These are phyloP conservation scores for Penicillium atrosanguineum DNA, from an alignment of 495 filamentous ascomycete species.

Conservation along the genomic window DNA sequence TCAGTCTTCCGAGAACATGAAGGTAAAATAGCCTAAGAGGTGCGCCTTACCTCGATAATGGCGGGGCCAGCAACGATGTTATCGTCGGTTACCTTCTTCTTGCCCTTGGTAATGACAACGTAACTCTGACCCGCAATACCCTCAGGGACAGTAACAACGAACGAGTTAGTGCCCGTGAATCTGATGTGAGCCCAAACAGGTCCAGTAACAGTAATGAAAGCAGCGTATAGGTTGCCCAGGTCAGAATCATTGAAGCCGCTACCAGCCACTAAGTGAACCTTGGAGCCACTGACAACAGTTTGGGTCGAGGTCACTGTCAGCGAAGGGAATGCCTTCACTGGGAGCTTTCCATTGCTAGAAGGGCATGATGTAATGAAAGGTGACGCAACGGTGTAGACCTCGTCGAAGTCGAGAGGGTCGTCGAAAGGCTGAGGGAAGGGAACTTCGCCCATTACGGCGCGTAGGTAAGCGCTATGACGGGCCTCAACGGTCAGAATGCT, in stretches of 20 bases:
- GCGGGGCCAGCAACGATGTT: slow-evolving; percentile 35
- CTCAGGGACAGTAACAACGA: slow-evolving; percentile 31
- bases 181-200: slow-evolving; percentile 33
- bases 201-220: slow-evolving; percentile 40
- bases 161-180: slow-evolving; percentile 22
- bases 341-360: slow-evolving; percentile 47
- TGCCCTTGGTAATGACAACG: slow-evolving; percentile 33
- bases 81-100: slow-evolving; percentile 19
- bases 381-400: slow-evolving; percentile 59
- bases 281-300: slow-evolving; percentile 13
- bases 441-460: slow-evolving; percentile 42
- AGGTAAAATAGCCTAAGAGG: too few relatives aligned
- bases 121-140: slow-evolving; percentile 37
- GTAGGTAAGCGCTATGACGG: slow-evolving; percentile 58
- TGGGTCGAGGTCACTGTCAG: slow-evolving; percentile 23
- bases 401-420: slow-evolving; percentile 52
- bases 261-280: slow-evolving; percentile 12
- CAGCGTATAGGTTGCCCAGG: slow-evolving; percentile 14
- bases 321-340: slow-evolving; percentile 56
- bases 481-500: slow-evolving; percentile 62
- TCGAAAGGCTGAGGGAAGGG: slow-evolving; percentile 60
- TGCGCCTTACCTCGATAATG: slow-evolving; percentile 23
- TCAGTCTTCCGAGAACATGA: too few relatives aligned
- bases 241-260: slow-evolving; percentile 2
- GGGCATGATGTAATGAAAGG: slow-evolving; percentile 60